Evolutionary conservation across 176 grass and related monocot genomes (phyloP), one percentile per base, ranked within the genome.

Genomic region (Carex cristatella): DNA sequence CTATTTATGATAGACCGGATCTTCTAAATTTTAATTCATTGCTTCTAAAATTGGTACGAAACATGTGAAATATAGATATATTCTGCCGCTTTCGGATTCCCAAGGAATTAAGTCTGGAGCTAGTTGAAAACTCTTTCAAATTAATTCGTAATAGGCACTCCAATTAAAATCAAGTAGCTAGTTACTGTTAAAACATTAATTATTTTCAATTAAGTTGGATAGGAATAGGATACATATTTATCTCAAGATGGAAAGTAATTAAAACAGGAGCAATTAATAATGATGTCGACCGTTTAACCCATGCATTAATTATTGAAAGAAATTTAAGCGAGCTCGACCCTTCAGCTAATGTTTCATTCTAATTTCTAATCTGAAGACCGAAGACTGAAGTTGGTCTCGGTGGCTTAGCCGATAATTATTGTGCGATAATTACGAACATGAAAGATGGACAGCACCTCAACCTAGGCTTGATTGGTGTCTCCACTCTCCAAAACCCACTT

Each of bases 201-300:
- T 15, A 44, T 23, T 46, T n/a, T 53, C 38, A 67, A 46, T 82
- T 66, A 82, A 82, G 48, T 32, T 48, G 60, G 80, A 44, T 2
- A 61, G 23, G 23, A 23, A 23, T 23, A 23, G 23, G 23, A 23
- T 23, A 23, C 23, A 23, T 23, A 23, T 23, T 23, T 82, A 42
- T 81, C 30, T 80, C 11, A 35, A 32, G 54, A 16, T 76, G 38
- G 71, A 38, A 73, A 10, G 10, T 49, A 49, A 49, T 49, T 40
- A 61, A 58, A 80, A 19, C 31, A 61, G 31, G 31, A 6, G 58
- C 63, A 53, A 82, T 82, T 8, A 48, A 49, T 10, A 49, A 49
- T 49, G n/a, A 82, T 44, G 35, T 7, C 80, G 61, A 82, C 80
- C 38, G 37, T 82, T 82, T 66, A 82, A 82, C 61, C 23, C 48